Base-by-base conservation (phyloP, 257 asterid species). In the Solanum ossicruentum region DNA sequence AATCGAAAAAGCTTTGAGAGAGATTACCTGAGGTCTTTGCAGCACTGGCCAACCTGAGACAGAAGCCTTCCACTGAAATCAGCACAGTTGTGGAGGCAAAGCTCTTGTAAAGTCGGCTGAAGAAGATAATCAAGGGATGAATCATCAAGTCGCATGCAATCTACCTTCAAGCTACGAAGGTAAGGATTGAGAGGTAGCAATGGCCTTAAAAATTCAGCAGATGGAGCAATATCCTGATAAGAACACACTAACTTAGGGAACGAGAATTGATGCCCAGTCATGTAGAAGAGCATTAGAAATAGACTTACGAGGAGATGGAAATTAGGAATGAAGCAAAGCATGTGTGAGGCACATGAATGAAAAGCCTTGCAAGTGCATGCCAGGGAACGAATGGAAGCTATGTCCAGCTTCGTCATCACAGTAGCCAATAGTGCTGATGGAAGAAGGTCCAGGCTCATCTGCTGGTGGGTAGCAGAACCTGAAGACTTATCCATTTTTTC, bases 61-160 rank as follows among this genome's bases (percentile, higher is more conserved):
- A 97, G 91, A 85, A 95, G 90, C 81, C 82, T 89, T 43, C 98
- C 98, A 84, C 96, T 95, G 82, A 95, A 96, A 87, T 93, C 93
- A 1, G 88, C 88, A 70, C 99, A 96, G 85, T 95, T 92, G 8
- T 91, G 92, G 83, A 97, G 95, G 90, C 84, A 90, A 56, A 95
- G 88, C 87, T 94, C 97, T 17, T 91, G 94, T 88, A 97, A 84
- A 85, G 97, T 89, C 69, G 97, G 97, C 3, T 89, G 92, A 80
- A 90, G 84, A 60, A 97, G 86, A 55, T 85, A 88, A 84, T 89
- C 92, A 71, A 95, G 88, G n/a, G 93, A 92, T 13, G 91, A 90
- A 92, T 96, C 99, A 69, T 94, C 94, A 43, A 96, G 94, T 84
- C 97, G 97, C 85, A 91, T 88, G 92, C 98, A 95, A 75, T 96